Evolutionary conservation across 139 green algal species (phyloP), one percentile per base, ranked within the genome.

Genomic region (Picochlorum sp.): DNA sequence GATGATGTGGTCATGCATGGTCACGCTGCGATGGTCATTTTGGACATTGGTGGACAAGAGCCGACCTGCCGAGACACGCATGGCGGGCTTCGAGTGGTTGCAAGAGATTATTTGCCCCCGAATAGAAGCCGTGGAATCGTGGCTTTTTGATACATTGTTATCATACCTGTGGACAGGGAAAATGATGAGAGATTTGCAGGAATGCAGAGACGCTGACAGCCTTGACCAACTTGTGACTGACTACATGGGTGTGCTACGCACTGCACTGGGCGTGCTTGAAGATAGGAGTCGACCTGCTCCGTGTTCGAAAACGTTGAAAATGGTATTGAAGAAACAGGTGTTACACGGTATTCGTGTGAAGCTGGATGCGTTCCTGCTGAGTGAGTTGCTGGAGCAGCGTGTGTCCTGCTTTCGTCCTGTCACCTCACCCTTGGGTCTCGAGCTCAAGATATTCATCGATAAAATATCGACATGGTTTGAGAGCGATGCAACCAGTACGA

Each of bases 1-100:
- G 44, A 74, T 69, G 56, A 84, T 78, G 79, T 85, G 76, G 76
- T 72, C 63, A 60, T 82, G 79, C 66, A 73, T 72, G 45, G 68
- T 84, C 34, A 71, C 75, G 65, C 70, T 85, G 57, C 66, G 79
- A 54, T 77, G 67, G 67, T 75, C 74, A 64, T 66, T 84, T 47
- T 84, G 75, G 72, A 71, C 75, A 44, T 72, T 85, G 47, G 47
- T 54, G 47, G 47, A 54, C 16, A 26, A 7, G 47, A 21, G n/a
- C n/a, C 18, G 16, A 54, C n/a, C 51, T 37, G 51, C 15, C 1
- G 51, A 59, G n/a, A 37, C 23, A 20, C 51, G 23, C 23, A 34
- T n/a, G 26, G 13, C 51, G n/a, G 23, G 51, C 23, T 38, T 34
- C 14, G 51, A 59, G 21, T 59, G 20, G 51, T 6, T 30, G 4